phyloP scores from a whole-genome alignment of 129 eudicot species.

The Escallonia herrerae region DNA sequence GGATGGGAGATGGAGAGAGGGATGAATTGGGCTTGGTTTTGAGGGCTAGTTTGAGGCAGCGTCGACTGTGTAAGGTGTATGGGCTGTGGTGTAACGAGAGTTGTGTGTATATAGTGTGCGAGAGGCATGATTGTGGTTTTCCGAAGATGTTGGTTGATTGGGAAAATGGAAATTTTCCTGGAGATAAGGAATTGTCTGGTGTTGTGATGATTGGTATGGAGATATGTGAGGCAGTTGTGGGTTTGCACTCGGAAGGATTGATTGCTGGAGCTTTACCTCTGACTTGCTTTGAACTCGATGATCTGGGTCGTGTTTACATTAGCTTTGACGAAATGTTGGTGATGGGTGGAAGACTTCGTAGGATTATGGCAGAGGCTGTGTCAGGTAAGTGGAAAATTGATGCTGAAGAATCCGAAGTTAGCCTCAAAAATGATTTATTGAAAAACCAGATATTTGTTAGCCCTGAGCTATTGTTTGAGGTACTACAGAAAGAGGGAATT shows the following conservation, averaged over 20 bases:
- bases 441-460: constrained; percentile 38
- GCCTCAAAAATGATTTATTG: constrained; percentile 11
- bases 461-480: constrained; percentile 56
- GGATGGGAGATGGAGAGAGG: constrained; percentile 34
- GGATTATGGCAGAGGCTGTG: constrained; percentile 18
- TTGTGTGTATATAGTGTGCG: constrained; percentile 43
- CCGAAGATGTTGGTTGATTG: constrained; percentile 10
- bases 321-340: constrained; percentile 40
- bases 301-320: constrained; percentile 47
- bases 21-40: constrained; percentile 35
- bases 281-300: constrained; percentile 43
- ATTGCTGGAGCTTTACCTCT: constrained; percentile 37
- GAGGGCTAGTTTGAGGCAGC: constrained; percentile 18
- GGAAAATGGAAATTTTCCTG: constrained; percentile 1
- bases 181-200: constrained; percentile 4
- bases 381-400: constrained; percentile 6
- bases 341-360: constrained; percentile 31
- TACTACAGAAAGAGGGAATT: constrained; percentile 30
- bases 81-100: constrained; percentile 65
- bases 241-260: constrained; percentile 40
- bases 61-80: constrained; percentile 37
- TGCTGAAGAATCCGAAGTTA: constrained; percentile 10
- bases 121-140: constrained; percentile 20
- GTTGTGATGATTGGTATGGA: constrained; percentile 46
- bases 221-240: constrained; percentile 45